Base-by-base conservation (phyloP, 2,329 filamentous ascomycete genomes). In the Ceratocystis lukuohia region DNA sequence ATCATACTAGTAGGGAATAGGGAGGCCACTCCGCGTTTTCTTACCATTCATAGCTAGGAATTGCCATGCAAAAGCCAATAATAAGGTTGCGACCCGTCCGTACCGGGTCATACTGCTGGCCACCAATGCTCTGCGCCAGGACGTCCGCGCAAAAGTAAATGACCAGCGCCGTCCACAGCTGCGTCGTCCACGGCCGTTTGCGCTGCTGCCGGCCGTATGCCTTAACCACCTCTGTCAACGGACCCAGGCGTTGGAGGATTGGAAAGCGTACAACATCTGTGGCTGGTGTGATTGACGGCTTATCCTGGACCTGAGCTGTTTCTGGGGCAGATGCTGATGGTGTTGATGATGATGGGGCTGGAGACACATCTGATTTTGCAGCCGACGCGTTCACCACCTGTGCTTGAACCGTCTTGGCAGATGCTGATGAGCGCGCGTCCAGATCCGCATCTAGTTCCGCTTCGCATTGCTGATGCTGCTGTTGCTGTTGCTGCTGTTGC, bases 131-230 rank as follows among this genome's bases (percentile, higher is more conserved):
- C 76, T 96, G 91, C 59, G 91, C 90, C 57, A 84, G 86, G 65
- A 94, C 70, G 74, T 96, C 91, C 7, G 88, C 89, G 62, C 84
- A 81, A 48, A 92, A 80, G 73, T 91, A 96, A 68, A 96, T 90
- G 48, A 89, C 80, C 59, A 96, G 75, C 53, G 88, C 85, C 71
- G 84, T 91, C 70, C 81, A 80, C 68, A 96, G 74, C 77, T 96
- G 92, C 8, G 90, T 95, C n/a, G 82, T 77, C 72, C 90, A 89
- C 0, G 93, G 92, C 62, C 86, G 79, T 62, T 82, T 81, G 64
- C 83, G 78, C 76, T 96, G 91, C 61, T 85, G 83, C 25, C 86
- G 82, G 17, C 82, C 85, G 73, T 94, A 96, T 0, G 80, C 80
- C 69, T 80, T 75, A 22, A 79, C 80, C 0, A 77, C 76, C 44